A percentile compares a stretch with the other conserved stretches of the same genome.
Evolutionary conservation across 2,329 filamentous ascomycete species (phyloP).

Genomic region (Fusarium sp.): DNA sequence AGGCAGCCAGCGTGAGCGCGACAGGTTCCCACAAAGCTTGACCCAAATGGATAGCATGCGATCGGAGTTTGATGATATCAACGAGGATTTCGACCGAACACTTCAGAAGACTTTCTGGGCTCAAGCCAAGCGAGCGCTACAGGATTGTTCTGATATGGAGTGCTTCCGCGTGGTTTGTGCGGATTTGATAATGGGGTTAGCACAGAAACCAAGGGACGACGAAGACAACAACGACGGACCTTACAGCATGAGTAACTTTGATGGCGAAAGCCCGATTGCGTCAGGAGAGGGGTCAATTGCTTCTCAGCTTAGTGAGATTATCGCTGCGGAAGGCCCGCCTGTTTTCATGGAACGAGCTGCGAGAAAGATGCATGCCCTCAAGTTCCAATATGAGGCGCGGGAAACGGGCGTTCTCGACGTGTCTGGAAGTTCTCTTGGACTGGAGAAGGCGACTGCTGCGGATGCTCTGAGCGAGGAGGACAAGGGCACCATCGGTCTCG

Average conservation of each 20-base stretch:
- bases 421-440: slow-evolving; percentile 42
- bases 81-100: slow-evolving; percentile 54
- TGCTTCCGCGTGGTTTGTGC: slow-evolving; percentile 56
- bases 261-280: slow-evolving; percentile 35
- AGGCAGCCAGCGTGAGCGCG: slow-evolving; percentile 45
- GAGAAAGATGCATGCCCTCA: slow-evolving; percentile 55
- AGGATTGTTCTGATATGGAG: slow-evolving; percentile 54
- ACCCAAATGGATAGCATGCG: slow-evolving; percentile 41
- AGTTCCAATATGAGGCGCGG: slow-evolving; percentile 50
- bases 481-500: slow-evolving; percentile 62
- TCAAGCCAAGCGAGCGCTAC: slow-evolving; percentile 52
- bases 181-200: slow-evolving; percentile 55
- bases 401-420: slow-evolving; percentile 44
- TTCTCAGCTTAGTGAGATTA: slow-evolving; percentile 50
- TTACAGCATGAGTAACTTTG: slow-evolving; percentile 33
- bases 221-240: slow-evolving; percentile 36
- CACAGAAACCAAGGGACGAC: slow-evolving; percentile 51
- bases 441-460: slow-evolving; percentile 39
- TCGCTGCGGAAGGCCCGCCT: slow-evolving; percentile 46
- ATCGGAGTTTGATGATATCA: slow-evolving; percentile 44
- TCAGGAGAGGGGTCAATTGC: slow-evolving; percentile 42
- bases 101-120: slow-evolving; percentile 55
- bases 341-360: slow-evolving; percentile 53
- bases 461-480: slow-evolving; percentile 48
- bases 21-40: slow-evolving; percentile 41